Percentiles rank a stretch among this genome's conserved stretches.
Conservation (phyloP, 768 basidiomycete species). For the Leccinum variicolor region DNA sequence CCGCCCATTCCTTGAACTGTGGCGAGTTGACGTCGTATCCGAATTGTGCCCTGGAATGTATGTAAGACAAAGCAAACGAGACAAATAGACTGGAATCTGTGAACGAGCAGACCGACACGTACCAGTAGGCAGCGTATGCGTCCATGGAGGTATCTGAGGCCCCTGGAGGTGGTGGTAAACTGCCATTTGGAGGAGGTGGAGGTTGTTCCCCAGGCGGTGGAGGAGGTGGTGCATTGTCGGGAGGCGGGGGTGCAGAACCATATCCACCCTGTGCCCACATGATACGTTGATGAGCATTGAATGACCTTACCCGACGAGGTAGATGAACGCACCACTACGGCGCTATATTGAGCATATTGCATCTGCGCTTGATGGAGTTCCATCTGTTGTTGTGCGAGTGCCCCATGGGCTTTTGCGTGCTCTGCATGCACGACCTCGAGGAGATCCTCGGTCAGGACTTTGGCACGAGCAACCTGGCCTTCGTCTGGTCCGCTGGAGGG, state of each 20-base stretch:
- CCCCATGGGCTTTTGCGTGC: slow-evolving; percentile 72
- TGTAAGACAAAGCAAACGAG: neutral
- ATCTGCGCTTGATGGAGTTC: slow-evolving; percentile 81
- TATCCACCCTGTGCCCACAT: slow-evolving; percentile 30
- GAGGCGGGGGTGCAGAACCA: slow-evolving; percentile 36
- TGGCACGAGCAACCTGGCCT: slow-evolving; percentile 81
- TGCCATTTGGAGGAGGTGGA: slow-evolving; percentile 50
- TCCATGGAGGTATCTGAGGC: slow-evolving; percentile 42
- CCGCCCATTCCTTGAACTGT: slow-evolving; percentile 81
- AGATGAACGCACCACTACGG: slow-evolving; percentile 46
- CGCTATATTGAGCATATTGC: slow-evolving; percentile 73
- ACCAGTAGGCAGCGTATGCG: slow-evolving; percentile 62
- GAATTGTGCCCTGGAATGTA: slow-evolving; percentile 63
- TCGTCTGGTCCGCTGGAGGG: slow-evolving; percentile 72
- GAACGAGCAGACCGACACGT: slow-evolving; percentile 24
- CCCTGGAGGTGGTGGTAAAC: slow-evolving; percentile 39
- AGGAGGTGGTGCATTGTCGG: slow-evolving; percentile 39
- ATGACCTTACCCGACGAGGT: neutral
- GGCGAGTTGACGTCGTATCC: slow-evolving; percentile 83
- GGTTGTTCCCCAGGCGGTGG: slow-evolving; percentile 52
- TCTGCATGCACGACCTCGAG: slow-evolving; percentile 85
- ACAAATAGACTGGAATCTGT: neutral
- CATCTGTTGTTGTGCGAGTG: slow-evolving; percentile 76
- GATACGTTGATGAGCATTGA: neutral
- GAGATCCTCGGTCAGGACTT: slow-evolving; percentile 84